These are phyloP conservation scores for Crassisporium funariophilum DNA, from an alignment of 768 basidiomycete species.

Conservation along the genomic window DNA sequence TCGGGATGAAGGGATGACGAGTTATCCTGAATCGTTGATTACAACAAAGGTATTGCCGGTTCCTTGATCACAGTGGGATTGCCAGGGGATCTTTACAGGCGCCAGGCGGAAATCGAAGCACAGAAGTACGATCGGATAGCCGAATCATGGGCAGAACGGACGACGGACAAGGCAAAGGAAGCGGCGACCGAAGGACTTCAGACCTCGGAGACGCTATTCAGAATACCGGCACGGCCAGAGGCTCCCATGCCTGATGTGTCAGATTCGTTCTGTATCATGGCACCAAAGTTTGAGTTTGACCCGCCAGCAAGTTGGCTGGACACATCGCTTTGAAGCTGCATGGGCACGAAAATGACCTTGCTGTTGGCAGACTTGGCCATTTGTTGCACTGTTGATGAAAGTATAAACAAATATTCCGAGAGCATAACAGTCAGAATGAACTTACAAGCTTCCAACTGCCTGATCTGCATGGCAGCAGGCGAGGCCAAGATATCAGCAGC, in stretches of 20 bases:
- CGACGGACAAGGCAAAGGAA: not conserved
- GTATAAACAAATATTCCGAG: slow-evolving; percentile 1
- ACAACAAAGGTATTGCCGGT: too few species aligned
- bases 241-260: slow-evolving; percentile 39
- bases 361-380: slow-evolving; percentile 89
- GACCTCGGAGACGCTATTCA: slow-evolving; percentile 52
- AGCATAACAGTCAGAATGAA: slow-evolving; percentile 13
- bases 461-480: slow-evolving; percentile 97
- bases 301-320: slow-evolving; percentile 45
- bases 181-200: slow-evolving; percentile 30
- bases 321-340: slow-evolving; percentile 84
- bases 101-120: too few species aligned
- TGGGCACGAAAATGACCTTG: slow-evolving; percentile 95
- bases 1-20: too few species aligned
- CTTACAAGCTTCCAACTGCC: slow-evolving; percentile 86
- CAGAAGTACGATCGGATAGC: too few species aligned
- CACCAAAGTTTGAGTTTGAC: slow-evolving; percentile 30
- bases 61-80: too few species aligned
- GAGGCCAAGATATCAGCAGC: slow-evolving; percentile 94
- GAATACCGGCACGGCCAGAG: slow-evolving; percentile 51
- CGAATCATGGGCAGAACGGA: not conserved
- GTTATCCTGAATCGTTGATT: too few species aligned
- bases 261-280: slow-evolving; percentile 40
- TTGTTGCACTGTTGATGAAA: slow-evolving; percentile 63
- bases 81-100: too few species aligned